phyloP scores from a whole-genome alignment of 2,329 filamentous ascomycete species.

The Emergomyces pasteurianus region DNA sequence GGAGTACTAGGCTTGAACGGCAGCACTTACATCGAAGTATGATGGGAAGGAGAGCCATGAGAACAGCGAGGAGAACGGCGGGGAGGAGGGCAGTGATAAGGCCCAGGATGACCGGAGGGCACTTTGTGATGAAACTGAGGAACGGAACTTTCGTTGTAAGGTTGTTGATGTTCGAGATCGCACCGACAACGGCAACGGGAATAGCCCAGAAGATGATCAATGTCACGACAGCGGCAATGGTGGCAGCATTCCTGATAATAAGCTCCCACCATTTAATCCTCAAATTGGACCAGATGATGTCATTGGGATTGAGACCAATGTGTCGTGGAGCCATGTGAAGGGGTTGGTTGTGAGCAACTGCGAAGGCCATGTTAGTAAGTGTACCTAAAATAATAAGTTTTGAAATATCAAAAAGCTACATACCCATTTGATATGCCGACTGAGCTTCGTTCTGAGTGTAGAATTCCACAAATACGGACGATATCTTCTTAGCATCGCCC shows the following conservation, averaged over 20 bases:
- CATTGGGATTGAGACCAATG: conserved; percentile 66
- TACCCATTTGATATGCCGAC: conserved; percentile 62
- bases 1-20: not conserved
- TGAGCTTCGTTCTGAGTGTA: conserved; percentile 71
- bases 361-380: conserved; percentile 1
- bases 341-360: conserved; percentile 70
- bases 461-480: conserved; percentile 87
- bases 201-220: conserved; percentile 81
- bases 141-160: conserved; percentile 53
- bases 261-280: conserved; percentile 78
- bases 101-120: conserved; percentile 63
- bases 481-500: conserved; percentile 53
- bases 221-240: conserved; percentile 59
- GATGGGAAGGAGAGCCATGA: conserved; percentile 77
- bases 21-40: conserved; percentile 57
- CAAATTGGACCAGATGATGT: conserved; percentile 80
- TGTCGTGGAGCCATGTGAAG: conserved; percentile 78
- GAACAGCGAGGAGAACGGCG: conserved; percentile 61
- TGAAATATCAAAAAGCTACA: not conserved
- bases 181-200: conserved; percentile 66
- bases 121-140: conserved; percentile 58
- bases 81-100: conserved; percentile 78
- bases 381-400: not conserved
- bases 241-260: conserved; percentile 57
- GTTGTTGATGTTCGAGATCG: conserved; percentile 71